Conservation (phyloP, 2,329 filamentous ascomycete genomes). For the Alternaria brassicicola region DNA sequence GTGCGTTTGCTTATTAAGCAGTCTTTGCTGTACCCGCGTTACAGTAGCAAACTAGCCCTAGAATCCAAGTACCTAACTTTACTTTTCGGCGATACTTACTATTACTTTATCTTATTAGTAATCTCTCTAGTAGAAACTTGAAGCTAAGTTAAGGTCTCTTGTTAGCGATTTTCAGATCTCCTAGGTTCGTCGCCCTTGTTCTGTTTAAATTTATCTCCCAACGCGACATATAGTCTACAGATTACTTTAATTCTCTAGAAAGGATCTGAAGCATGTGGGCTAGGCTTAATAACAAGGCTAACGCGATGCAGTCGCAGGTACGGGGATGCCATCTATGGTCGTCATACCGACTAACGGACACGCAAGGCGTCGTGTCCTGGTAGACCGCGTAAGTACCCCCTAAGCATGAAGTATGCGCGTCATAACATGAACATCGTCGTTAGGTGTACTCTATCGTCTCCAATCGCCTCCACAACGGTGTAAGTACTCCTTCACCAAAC, state of each 20-base stretch:
- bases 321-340: constrained; percentile 38
- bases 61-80: not conserved
- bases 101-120: not conserved
- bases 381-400: constrained; percentile 30
- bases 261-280: not conserved
- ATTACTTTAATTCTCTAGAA: not conserved
- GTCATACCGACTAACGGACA: constrained; percentile 30
- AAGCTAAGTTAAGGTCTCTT: not conserved
- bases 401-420: not conserved
- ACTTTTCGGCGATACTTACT: not conserved
- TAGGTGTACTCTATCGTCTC: constrained; percentile 24
- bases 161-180: not conserved
- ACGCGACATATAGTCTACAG: no score
- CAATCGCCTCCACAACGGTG: constrained; percentile 34
- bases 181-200: not conserved
- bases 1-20: not conserved
- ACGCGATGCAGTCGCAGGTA: constrained; percentile 5
- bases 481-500: constrained; percentile 15
- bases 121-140: not conserved
- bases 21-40: not conserved
- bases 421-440: not conserved
- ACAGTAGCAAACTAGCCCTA: not conserved
- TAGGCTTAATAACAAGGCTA: not conserved
- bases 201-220: not conserved
- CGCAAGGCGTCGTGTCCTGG: constrained; percentile 25